These are phyloP conservation scores for Petunia secreta DNA, from an alignment of 257 asterid genomes.

Conservation along the genomic window DNA sequence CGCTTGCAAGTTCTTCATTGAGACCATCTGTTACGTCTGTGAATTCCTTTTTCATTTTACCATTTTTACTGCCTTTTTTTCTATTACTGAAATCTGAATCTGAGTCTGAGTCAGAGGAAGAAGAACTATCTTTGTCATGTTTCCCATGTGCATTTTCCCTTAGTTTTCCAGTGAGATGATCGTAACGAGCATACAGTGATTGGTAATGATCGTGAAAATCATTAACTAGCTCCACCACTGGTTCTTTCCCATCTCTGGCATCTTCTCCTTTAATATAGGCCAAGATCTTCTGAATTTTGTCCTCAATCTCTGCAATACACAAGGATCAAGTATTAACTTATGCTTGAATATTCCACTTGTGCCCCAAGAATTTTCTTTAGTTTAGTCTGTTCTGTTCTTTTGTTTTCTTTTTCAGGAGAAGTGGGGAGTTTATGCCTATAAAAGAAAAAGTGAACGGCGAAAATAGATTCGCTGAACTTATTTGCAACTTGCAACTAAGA, in stretches of 20 bases:
- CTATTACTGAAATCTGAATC: constrained; percentile 61
- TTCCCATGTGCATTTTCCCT: constrained; percentile 53
- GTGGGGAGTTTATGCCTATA: not conserved
- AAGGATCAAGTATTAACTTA: constrained; percentile 1
- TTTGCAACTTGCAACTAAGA: not conserved
- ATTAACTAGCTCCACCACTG: constrained; percentile 54
- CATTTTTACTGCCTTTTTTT: constrained; percentile 56
- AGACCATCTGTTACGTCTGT: constrained; percentile 38
- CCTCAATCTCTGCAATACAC: constrained; percentile 69
- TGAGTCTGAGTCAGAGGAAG: constrained; percentile 68
- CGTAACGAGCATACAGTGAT: constrained; percentile 71
- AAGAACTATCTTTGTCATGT: constrained; percentile 52
- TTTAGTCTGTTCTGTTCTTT: not conserved
- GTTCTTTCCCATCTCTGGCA: constrained; percentile 52
- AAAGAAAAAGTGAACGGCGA: not conserved
- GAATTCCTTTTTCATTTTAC: constrained; percentile 38
- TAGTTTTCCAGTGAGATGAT: constrained; percentile 76
- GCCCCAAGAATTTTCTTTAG: not conserved
- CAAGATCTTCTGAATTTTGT: constrained; percentile 70
- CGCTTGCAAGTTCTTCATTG: constrained; percentile 59
- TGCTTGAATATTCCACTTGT: not conserved
- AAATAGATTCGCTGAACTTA: not conserved
- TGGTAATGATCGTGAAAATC: constrained; percentile 70
- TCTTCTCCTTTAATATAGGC: constrained; percentile 55
- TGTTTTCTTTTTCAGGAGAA: not conserved